Evolutionary conservation across 306 rosid species (phyloP).

Genomic region (Potentilla sterilis): DNA sequence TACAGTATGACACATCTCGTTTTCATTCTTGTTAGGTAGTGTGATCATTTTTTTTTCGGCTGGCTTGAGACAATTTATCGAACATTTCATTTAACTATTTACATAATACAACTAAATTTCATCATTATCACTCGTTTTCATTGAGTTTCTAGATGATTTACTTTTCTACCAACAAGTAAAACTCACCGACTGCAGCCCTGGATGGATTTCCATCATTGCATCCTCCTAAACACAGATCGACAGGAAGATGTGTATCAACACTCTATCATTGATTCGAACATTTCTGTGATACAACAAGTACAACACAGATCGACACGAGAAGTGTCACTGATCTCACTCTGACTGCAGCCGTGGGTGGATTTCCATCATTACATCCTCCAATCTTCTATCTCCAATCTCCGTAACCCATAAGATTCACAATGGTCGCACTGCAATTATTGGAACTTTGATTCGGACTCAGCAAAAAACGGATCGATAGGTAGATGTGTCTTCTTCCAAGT

Average conservation of each 20-base stretch:
- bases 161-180: neutral
- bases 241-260: too few relatives aligned
- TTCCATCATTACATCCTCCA: neutral
- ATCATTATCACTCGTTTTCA: neutral
- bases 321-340: too few relatives aligned
- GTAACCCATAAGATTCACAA: neutral
- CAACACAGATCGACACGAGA: too few relatives aligned
- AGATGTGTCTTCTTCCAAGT: neutral
- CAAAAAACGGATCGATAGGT: neutral
- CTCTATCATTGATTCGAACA: too few relatives aligned
- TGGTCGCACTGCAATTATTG: neutral
- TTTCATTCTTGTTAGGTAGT: neutral
- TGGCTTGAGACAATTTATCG: neutral
- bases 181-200: neutral
- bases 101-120: neutral
- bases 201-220: neutral
- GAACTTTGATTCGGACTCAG: neutral
- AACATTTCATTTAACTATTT: neutral
- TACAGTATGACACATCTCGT: neutral
- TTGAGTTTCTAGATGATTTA: neutral
- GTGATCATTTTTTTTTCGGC: neutral
- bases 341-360: neutral
- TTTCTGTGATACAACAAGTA: too few relatives aligned
- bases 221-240: too few relatives aligned
- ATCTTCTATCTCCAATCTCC: neutral